Percentiles rank a stretch among this genome's conserved stretches.
These are phyloP conservation scores for Prunus fruticosa DNA, from an alignment of 306 rosid genomes.

Conservation along the genomic window DNA sequence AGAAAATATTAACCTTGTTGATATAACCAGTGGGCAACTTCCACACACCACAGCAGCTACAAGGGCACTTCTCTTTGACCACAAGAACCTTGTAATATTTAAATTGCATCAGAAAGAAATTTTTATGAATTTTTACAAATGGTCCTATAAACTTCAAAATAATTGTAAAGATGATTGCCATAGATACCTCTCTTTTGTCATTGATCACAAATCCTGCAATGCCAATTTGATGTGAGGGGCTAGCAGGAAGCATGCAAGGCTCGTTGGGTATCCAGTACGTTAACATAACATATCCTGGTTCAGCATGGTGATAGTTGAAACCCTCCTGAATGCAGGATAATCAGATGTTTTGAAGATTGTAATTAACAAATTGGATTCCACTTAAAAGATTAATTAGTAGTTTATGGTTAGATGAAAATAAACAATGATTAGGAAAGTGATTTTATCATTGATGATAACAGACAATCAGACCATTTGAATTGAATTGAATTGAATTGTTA, in stretches of 20 bases:
- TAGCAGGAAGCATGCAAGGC: conserved; percentile 39
- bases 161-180: neutral
- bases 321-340: conserved; percentile 33
- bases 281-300: conserved; percentile 46
- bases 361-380: neutral
- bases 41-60: conserved; percentile 33
- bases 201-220: conserved; percentile 45
- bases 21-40: conserved; percentile 46
- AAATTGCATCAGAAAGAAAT: neutral
- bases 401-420: neutral
- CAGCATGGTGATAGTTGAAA: conserved; percentile 48
- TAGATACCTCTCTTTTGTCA: conserved; percentile 31
- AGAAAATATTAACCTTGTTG: conserved; percentile 29
- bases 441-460: neutral
- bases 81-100: conserved; percentile 31
- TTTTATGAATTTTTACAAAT: neutral
- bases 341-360: neutral
- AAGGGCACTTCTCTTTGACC: conserved; percentile 46
- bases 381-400: too few species aligned
- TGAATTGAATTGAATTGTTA: neutral
- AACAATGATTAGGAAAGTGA: neutral
- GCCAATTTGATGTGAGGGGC: conserved; percentile 51
- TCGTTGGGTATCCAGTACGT: conserved; percentile 42
- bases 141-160: neutral
- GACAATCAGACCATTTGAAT: neutral